Conservation (phyloP, 345 rosid species). For the Populus deltoides region DNA sequence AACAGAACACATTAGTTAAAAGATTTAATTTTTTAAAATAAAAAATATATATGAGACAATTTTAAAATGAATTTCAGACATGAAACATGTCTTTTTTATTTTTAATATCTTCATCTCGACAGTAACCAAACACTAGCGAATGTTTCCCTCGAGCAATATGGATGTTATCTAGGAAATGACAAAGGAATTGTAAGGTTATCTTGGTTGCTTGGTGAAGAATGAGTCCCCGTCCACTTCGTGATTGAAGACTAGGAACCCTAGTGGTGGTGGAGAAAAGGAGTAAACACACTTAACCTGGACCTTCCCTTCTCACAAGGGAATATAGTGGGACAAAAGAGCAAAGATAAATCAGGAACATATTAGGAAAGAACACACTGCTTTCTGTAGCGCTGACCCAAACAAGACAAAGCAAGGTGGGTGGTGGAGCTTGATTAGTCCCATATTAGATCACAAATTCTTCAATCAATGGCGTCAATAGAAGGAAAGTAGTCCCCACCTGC, state of each 20-base stretch:
- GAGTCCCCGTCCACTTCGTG: not conserved
- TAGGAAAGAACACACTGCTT: not conserved
- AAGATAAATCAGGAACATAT: not conserved
- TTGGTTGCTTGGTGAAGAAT: not conserved
- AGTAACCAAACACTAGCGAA: no score
- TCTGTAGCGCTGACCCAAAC: not conserved
- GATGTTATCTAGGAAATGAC: not conserved
- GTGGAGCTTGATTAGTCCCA: not conserved
- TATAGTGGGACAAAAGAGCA: not conserved
- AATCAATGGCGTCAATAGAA: not conserved
- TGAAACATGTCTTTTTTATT: no score
- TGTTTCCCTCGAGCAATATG: no score
- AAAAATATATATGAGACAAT: no score
- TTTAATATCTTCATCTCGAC: no score
- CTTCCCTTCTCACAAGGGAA: not conserved
- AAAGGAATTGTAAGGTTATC: not conserved
- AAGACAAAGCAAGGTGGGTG: no score
- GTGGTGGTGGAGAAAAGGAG: not conserved
- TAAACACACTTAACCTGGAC: no score
- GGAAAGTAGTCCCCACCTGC: conserved; percentile 17
- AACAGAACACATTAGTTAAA: no score
- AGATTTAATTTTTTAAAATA: no score
- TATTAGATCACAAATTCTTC: not conserved
- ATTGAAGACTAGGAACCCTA: not conserved
- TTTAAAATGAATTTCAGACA: no score